A percentile compares a stretch with the other conserved stretches of the same genome.
phyloP scores from a whole-genome alignment of 2,329 filamentous ascomycete species.

The Pyrenochaeta sp. region DNA sequence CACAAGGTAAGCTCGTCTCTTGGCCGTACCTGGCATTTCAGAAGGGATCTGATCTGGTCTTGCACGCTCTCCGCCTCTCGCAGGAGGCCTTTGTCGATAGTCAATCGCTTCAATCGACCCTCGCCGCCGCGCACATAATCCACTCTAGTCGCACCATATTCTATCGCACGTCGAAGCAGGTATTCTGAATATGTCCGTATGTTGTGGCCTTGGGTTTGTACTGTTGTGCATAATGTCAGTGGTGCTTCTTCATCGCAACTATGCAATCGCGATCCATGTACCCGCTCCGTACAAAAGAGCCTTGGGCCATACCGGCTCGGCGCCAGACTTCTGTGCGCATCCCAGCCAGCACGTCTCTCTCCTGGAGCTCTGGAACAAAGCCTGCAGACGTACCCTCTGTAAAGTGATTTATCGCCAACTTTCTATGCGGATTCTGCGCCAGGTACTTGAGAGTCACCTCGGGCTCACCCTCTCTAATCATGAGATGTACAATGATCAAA shows the following conservation, averaged over 20 bases:
- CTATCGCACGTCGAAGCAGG: slow-evolving; percentile 79
- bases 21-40: slow-evolving; percentile 83
- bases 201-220: slow-evolving; percentile 93
- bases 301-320: slow-evolving; percentile 3
- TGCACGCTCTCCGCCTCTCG: slow-evolving; percentile 93
- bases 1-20: background rate
- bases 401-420: slow-evolving; percentile 88
- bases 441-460: slow-evolving; percentile 89
- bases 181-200: slow-evolving; percentile 93
- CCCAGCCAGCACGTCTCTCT: slow-evolving; percentile 3
- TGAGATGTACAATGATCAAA: slow-evolving; percentile 92
- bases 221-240: slow-evolving; percentile 66
- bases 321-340: slow-evolving; percentile 5
- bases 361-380: background rate
- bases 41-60: slow-evolving; percentile 81
- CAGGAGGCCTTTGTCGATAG: slow-evolving; percentile 89
- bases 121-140: slow-evolving; percentile 90
- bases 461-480: slow-evolving; percentile 93
- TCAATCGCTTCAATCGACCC: slow-evolving; percentile 81
- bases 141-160: slow-evolving; percentile 82
- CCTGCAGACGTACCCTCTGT: slow-evolving; percentile 76
- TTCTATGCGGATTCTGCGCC: slow-evolving; percentile 76
- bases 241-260: slow-evolving; percentile 2
- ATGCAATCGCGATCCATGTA: background rate
- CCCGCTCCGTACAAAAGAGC: slow-evolving; percentile 3